Conservation (phyloP, 441 rosid species). For the Adansonia madagascariensis region DNA sequence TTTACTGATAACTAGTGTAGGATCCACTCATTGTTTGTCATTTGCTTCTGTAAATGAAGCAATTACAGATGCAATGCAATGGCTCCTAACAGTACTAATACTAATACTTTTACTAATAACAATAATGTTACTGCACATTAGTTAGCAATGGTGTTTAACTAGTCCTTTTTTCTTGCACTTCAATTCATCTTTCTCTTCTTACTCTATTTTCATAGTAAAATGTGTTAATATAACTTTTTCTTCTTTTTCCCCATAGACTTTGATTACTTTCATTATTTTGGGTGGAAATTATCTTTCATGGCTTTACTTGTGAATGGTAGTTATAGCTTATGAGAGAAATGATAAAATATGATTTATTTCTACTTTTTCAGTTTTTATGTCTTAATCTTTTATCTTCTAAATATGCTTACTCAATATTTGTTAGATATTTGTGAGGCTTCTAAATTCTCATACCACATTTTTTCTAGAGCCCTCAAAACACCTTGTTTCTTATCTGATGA, state of each 20-base stretch:
- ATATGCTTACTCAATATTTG: too few relatives aligned
- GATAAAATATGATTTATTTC: background rate
- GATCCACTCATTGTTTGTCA: background rate
- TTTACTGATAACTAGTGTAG: background rate
- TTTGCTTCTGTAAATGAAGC: background rate
- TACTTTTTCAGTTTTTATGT: background rate
- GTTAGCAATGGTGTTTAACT: background rate
- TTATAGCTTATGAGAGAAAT: background rate
- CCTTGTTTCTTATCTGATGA: too few relatives aligned
- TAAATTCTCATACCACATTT: too few relatives aligned
- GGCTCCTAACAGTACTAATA: background rate
- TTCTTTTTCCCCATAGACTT: background rate
- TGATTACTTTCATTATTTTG: background rate
- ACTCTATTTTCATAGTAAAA: background rate
- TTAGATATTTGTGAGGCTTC: too few relatives aligned
- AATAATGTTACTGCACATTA: background rate
- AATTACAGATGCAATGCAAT: background rate
- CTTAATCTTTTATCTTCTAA: too few relatives aligned
- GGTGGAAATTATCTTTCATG: background rate
- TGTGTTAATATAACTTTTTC: background rate
- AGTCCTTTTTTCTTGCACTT: background rate
- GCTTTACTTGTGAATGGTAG: background rate
- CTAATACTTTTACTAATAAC: background rate
- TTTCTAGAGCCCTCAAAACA: too few relatives aligned
- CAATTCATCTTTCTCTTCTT: background rate